Evolutionary conservation across 75 land plant species (phyloP).

Genomic region (Cryptomeria japonica): DNA sequence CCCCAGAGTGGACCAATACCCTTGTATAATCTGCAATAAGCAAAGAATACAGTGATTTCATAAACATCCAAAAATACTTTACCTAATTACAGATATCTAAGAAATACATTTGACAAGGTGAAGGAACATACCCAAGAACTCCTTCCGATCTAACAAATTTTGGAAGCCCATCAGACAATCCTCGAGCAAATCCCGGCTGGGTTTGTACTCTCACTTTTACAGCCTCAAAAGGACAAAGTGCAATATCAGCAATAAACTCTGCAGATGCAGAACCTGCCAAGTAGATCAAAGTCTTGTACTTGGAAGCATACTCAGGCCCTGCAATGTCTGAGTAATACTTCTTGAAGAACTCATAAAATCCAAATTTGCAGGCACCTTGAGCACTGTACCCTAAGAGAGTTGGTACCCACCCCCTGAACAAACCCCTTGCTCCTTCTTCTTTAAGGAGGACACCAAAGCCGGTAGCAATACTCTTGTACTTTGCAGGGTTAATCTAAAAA

Average conservation of each 20-base stretch:
- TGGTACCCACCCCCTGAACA: constrained; percentile 91
- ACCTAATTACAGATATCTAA: not conserved
- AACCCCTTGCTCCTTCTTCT: constrained; percentile 77
- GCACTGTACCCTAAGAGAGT: constrained; percentile 89
- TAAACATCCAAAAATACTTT: not conserved
- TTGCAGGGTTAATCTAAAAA: constrained; percentile 78
- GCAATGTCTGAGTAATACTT: constrained; percentile 85
- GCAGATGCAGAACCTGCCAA: constrained; percentile 95
- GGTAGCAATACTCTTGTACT: constrained; percentile 72
- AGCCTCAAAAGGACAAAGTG: constrained; percentile 94
- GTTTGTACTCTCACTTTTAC: constrained; percentile 94
- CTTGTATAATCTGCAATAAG: constrained; percentile 62
- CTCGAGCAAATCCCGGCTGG: constrained; percentile 90
- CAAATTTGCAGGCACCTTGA: constrained; percentile 96
- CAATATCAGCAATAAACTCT: constrained; percentile 87
- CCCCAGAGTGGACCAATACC: constrained; percentile 95
- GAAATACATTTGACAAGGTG: not conserved
- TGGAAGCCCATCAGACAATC: constrained; percentile 79
- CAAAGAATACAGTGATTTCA: not conserved
- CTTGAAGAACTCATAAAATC: constrained; percentile 94
- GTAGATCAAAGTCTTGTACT: constrained; percentile 86
- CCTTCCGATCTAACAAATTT: constrained; percentile 85
- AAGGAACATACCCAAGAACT: constrained; percentile 51
- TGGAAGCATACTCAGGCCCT: constrained; percentile 73
- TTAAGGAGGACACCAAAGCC: constrained; percentile 63